Evolutionary conservation across 1,284 basidiomycete species (phyloP).

Genomic region (Xerocomus amazonicus): DNA sequence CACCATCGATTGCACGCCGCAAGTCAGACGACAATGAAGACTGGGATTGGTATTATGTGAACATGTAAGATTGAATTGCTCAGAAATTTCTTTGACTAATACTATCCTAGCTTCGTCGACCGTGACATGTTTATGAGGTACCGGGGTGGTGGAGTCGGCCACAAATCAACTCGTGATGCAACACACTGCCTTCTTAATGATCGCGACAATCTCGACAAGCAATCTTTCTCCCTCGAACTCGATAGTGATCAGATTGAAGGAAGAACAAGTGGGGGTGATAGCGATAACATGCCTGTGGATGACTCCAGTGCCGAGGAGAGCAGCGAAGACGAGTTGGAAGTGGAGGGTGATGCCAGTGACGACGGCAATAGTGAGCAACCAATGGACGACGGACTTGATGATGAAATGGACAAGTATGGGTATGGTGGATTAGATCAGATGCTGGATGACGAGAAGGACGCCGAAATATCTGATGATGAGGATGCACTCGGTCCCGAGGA

Average conservation of each 20-base stretch:
- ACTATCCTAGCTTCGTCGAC: conserved; percentile 33
- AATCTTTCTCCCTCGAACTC: not conserved
- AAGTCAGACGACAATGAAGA: conserved; percentile 27
- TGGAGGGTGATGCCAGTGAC: not conserved
- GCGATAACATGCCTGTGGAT: not conserved
- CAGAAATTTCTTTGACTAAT: not conserved
- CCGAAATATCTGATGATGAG: not conserved
- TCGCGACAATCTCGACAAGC: not conserved
- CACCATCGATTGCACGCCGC: conserved; percentile 22
- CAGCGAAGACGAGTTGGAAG: not conserved
- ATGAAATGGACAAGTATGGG: conserved; percentile 7
- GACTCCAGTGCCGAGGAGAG: not conserved
- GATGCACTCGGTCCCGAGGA: not conserved
- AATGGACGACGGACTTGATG: not conserved
- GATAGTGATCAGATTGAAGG: not conserved
- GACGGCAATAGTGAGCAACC: not conserved
- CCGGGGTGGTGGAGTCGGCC: conserved; percentile 30
- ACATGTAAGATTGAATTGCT: conserved; percentile 26
- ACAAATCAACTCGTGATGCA: conserved; percentile 11
- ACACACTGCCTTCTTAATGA: conserved; percentile 3
- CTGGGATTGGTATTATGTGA: conserved; percentile 34
- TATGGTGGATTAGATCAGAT: conserved; percentile 4
- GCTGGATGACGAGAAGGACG: not conserved
- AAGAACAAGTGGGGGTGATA: not conserved
- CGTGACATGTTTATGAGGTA: conserved; percentile 35